These are phyloP conservation scores for Trichoderma cornu-damae DNA, from an alignment of 2,329 filamentous ascomycete genomes.

Conservation along the genomic window DNA sequence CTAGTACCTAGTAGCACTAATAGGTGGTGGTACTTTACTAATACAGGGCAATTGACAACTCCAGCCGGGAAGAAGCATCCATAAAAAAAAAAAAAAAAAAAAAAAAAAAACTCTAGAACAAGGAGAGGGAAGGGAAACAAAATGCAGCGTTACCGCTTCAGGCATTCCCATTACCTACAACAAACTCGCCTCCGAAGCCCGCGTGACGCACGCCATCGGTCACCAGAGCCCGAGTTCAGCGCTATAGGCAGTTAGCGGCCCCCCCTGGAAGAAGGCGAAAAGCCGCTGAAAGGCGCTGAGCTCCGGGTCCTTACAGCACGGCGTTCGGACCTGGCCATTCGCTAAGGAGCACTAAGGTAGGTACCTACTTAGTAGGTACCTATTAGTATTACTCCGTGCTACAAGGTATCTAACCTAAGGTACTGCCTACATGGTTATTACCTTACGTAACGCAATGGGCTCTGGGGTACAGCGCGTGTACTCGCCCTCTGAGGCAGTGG, in stretches of 20 bases:
- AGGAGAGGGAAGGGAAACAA: neutral
- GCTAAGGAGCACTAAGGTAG: neutral
- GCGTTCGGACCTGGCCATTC: slow-evolving; percentile 7
- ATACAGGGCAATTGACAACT: no score
- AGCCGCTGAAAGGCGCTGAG: slow-evolving; percentile 8
- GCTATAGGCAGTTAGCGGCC: neutral
- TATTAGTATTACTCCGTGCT: no score
- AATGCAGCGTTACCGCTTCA: neutral
- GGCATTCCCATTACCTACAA: slow-evolving; percentile 20
- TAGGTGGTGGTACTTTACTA: no score
- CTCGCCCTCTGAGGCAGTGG: no score
- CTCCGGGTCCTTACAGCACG: neutral
- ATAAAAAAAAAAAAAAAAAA: neutral
- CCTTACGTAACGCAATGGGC: no score
- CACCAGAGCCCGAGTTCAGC: slow-evolving; percentile 12
- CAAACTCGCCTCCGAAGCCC: slow-evolving; percentile 12
- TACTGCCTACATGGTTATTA: no score
- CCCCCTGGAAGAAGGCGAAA: neutral
- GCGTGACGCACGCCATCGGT: slow-evolving; percentile 19
- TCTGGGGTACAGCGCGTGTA: no score
- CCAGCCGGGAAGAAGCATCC: no score
- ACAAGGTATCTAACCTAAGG: no score
- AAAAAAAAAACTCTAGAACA: no score
- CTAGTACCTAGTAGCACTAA: no score
- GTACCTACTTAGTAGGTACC: no score